phyloP scores from a whole-genome alignment of 768 basidiomycete species.

The Phlegmacium glaucopus region DNA sequence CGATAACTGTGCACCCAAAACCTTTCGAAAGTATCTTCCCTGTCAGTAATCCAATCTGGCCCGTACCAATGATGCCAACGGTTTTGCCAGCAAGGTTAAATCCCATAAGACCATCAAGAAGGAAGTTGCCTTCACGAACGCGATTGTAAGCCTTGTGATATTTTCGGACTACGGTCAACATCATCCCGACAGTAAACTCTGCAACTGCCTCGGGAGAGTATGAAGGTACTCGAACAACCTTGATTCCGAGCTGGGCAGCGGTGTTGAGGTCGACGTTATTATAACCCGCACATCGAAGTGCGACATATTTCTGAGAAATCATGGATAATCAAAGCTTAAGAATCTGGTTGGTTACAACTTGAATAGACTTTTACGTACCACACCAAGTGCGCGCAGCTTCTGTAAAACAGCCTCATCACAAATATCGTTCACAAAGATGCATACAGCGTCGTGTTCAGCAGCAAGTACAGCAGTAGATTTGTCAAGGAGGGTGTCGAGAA shows the following conservation, averaged over 20 bases:
- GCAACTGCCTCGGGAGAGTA: constrained; percentile 44
- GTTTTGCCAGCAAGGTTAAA: constrained; percentile 40
- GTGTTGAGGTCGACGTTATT: constrained; percentile 39
- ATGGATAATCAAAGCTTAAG: neutral
- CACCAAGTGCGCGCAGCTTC: constrained; percentile 28
- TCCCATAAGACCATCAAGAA: constrained; percentile 40
- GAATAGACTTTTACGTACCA: constrained; percentile 25
- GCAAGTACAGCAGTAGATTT: constrained; percentile 32
- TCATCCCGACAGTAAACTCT: constrained; percentile 45
- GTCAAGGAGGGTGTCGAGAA: constrained; percentile 35
- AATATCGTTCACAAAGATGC: constrained; percentile 41
- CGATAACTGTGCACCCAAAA: constrained; percentile 37
- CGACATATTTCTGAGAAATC: constrained; percentile 33
- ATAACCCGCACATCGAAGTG: constrained; percentile 39
- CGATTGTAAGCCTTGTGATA: constrained; percentile 44
- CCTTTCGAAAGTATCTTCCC: constrained; percentile 39
- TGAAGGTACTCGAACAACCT: constrained; percentile 38
- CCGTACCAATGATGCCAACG: constrained; percentile 42
- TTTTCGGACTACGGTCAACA: constrained; percentile 41
- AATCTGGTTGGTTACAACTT: too few species aligned
- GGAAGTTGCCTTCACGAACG: constrained; percentile 44
- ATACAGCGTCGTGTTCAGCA: constrained; percentile 35
- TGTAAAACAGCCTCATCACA: constrained; percentile 33
- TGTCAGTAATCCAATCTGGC: constrained; percentile 39
- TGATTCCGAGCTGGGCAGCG: constrained; percentile 28